These are phyloP conservation scores for Perilla frutescens DNA, from an alignment of 257 asterid species.

Conservation along the genomic window DNA sequence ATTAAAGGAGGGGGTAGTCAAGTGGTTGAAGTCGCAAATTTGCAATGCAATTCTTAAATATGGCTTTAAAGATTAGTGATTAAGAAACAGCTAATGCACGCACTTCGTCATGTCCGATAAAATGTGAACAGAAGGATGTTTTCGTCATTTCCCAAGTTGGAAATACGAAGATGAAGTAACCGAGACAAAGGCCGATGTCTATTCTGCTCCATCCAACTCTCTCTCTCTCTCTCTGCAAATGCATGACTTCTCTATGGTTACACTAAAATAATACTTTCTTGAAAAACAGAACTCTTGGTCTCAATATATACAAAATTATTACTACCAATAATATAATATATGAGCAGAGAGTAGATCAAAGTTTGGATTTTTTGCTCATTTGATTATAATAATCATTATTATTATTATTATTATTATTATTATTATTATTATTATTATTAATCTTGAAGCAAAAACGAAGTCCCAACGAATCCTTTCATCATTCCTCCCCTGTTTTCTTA, in stretches of 20 bases:
- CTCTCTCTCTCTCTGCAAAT: conserved; percentile 34
- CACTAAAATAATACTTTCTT: conserved; percentile 19
- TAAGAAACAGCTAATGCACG: conserved; percentile 23
- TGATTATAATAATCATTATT: too few species aligned
- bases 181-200: conserved; percentile 53
- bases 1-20: conserved; percentile 1
- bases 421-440: conserved; percentile 21
- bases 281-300: conserved; percentile 18
- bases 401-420: too few species aligned
- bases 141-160: conserved; percentile 26
- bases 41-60: conserved; percentile 12
- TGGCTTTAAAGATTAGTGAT: not conserved
- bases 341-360: too few species aligned
- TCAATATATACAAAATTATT: conserved; percentile 10
- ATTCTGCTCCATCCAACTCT: conserved; percentile 55
- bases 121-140: conserved; percentile 7
- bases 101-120: conserved; percentile 21
- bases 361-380: too few species aligned
- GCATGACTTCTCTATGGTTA: conserved; percentile 15
- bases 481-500: conserved; percentile 48
- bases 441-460: conserved; percentile 56
- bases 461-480: conserved; percentile 49
- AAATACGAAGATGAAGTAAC: conserved; percentile 35
- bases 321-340: not conserved
- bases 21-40: conserved; percentile 24